Base-by-base conservation (phyloP, 345 rosid genomes). In the Boechera stricta region DNA sequence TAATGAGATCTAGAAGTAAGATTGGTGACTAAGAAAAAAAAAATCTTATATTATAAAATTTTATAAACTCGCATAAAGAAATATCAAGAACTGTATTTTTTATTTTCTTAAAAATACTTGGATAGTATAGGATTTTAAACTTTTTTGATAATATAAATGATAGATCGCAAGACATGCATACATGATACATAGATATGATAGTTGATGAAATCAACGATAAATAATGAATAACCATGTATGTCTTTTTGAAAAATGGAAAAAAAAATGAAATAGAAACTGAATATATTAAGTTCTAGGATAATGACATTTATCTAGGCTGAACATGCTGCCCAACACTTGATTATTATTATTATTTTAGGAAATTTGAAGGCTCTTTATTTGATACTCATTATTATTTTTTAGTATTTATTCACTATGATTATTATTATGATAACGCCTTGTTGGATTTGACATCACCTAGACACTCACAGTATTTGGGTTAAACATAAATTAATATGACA, bases 381-480 rank as follows among this genome's bases (percentile, higher is more conserved):
- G 51, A 7, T 45, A 63, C 26, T 62, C 60, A 62, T 38, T 28
- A 38, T 10, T 48, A n/a, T 49, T 48, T 33, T 24, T 6, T 6
- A 1, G 2, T 33, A 1, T 62, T 26, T 56, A 6, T 35, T 47
- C n/a, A 48, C 3, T 10, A 49, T 49, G 29, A 6, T 72, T n/a
- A 5, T 26, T 61, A 31, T n/a, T 38, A 64, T 73, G 63, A 64
- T 72, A 64, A 16, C 53, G 77, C 26, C 35, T 11, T 18, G 3
- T 73, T 53, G 63, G 64, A 73, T 64, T 73, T 53, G 77, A 53
- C 71, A 73, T 64, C 70, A 73, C 67, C 29, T 26, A 71, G 9
- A 7, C 48, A 59, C 42, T 73, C 60, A 49, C 51, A 4, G 24
- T 53, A 4, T 53, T 41, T 36, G 58, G 41, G 35, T 53, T 52